These are phyloP conservation scores for Sarocladium oryzae DNA, from an alignment of 2,329 filamentous ascomycete species.

Conservation along the genomic window DNA sequence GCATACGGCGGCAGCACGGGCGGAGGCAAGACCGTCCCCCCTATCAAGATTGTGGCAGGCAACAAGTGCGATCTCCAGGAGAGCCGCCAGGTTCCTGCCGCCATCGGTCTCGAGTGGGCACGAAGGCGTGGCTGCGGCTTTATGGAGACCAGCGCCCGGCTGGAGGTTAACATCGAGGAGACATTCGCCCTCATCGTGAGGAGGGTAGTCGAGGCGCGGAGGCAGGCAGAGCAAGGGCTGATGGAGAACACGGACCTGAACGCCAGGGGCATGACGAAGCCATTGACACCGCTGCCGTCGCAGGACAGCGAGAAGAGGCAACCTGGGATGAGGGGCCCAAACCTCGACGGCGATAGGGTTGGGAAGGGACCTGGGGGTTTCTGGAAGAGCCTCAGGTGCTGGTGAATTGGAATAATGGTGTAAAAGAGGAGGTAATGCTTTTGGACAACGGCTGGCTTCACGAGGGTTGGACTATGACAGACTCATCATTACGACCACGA, in stretches of 20 bases:
- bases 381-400: slow-evolving; percentile 51
- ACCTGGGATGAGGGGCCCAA: slow-evolving; percentile 37
- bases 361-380: slow-evolving; percentile 40
- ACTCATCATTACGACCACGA: not conserved
- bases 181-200: slow-evolving; percentile 69
- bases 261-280: slow-evolving; percentile 50
- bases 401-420: slow-evolving; percentile 30
- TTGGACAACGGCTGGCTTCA: not conserved
- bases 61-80: slow-evolving; percentile 81
- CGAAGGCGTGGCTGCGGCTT: slow-evolving; percentile 67
- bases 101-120: slow-evolving; percentile 71
- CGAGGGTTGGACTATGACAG: not conserved
- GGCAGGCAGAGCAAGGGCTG: slow-evolving; percentile 41
- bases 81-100: slow-evolving; percentile 60
- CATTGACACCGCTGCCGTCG: slow-evolving; percentile 45
- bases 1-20: slow-evolving; percentile 23
- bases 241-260: slow-evolving; percentile 36
- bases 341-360: slow-evolving; percentile 35
- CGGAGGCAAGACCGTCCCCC: slow-evolving; percentile 51
- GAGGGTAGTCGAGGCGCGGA: slow-evolving; percentile 52
- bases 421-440: not conserved
- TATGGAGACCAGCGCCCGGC: slow-evolving; percentile 81
- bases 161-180: slow-evolving; percentile 86
- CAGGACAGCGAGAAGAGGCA: slow-evolving; percentile 37
- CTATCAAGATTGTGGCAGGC: slow-evolving; percentile 76